A percentile compares a stretch with the other conserved stretches of the same genome.
These are phyloP conservation scores for Fagopyrum tataricum DNA, from an alignment of 148 eudicot genomes.

Conservation along the genomic window DNA sequence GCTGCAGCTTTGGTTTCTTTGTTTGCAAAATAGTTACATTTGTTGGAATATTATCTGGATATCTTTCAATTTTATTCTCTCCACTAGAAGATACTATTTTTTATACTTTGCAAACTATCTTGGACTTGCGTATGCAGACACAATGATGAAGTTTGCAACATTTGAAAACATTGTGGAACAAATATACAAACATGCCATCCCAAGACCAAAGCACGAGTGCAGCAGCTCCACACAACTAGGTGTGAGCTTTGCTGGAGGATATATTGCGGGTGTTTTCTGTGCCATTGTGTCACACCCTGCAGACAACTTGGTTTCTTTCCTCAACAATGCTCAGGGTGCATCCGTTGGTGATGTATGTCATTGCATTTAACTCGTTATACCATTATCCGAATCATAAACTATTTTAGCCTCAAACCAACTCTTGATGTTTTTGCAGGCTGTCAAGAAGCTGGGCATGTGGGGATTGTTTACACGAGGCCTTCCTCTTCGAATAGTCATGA, in stretches of 20 bases:
- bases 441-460: slow-evolving; percentile 53
- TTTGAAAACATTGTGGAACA: slow-evolving; percentile 11
- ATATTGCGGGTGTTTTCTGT: slow-evolving; percentile 8
- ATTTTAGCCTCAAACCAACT: background rate
- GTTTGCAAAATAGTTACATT: background rate
- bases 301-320: slow-evolving; percentile 67
- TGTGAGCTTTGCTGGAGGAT: slow-evolving; percentile 63
- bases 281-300: slow-evolving; percentile 73
- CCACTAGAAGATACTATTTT: background rate
- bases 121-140: background rate
- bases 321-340: slow-evolving; percentile 63
- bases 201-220: slow-evolving; percentile 11
- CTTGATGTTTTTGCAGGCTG: slow-evolving; percentile 35
- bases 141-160: slow-evolving; percentile 14
- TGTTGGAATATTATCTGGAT: background rate
- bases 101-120: background rate
- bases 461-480: slow-evolving; percentile 73
- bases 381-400: background rate
- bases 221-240: slow-evolving; percentile 39
- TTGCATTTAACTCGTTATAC: background rate
- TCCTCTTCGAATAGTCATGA: slow-evolving; percentile 74
- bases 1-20: background rate
- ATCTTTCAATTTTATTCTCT: background rate
- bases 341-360: slow-evolving; percentile 27
- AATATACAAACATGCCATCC: slow-evolving; percentile 10